Evolutionary conservation across 805 yeast species (phyloP).

Genomic region (Jamesozyma hellenica): DNA sequence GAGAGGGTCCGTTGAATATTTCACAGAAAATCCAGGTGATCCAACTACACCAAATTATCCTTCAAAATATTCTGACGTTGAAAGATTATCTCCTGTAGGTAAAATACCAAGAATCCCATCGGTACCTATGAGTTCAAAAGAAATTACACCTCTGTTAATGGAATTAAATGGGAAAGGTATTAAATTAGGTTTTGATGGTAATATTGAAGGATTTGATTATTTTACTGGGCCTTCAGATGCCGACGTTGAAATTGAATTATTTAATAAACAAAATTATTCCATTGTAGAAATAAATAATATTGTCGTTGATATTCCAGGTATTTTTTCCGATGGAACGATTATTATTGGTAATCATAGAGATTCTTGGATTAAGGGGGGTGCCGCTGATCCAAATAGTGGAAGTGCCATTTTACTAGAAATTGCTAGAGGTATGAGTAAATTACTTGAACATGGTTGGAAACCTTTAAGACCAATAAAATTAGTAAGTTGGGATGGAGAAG

Average conservation of each 20-base stretch:
- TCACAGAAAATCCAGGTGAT: slow-evolving; percentile 60
- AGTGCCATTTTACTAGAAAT: slow-evolving; percentile 42
- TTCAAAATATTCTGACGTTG: slow-evolving; percentile 34
- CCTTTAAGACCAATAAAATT: slow-evolving; percentile 62
- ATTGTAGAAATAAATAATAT: slow-evolving; percentile 40
- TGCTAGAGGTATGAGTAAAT: slow-evolving; percentile 39
- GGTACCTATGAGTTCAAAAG: slow-evolving; percentile 38
- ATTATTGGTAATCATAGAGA: slow-evolving; percentile 50
- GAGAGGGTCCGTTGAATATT: slow-evolving; percentile 49
- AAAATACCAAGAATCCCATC: slow-evolving; percentile 46
- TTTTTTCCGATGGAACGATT: slow-evolving; percentile 41
- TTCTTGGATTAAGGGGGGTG: slow-evolving; percentile 39
- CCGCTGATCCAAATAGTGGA: slow-evolving; percentile 44
- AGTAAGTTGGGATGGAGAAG: slow-evolving; percentile 78
- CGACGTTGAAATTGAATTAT: slow-evolving; percentile 28
- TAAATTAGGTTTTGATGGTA: slow-evolving; percentile 32
- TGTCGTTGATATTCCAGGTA: slow-evolving; percentile 46
- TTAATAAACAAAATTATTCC: slow-evolving; percentile 34
- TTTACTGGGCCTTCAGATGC: slow-evolving; percentile 37
- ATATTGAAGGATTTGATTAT: slow-evolving; percentile 35
- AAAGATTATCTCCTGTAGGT: slow-evolving; percentile 33
- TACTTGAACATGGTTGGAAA: slow-evolving; percentile 49
- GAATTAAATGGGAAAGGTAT: slow-evolving; percentile 33
- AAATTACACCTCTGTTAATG: slow-evolving; percentile 34
- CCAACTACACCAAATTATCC: slow-evolving; percentile 72